Base-by-base conservation (phyloP, 1,284 basidiomycete species). In the Pisolithus thermaeus region DNA sequence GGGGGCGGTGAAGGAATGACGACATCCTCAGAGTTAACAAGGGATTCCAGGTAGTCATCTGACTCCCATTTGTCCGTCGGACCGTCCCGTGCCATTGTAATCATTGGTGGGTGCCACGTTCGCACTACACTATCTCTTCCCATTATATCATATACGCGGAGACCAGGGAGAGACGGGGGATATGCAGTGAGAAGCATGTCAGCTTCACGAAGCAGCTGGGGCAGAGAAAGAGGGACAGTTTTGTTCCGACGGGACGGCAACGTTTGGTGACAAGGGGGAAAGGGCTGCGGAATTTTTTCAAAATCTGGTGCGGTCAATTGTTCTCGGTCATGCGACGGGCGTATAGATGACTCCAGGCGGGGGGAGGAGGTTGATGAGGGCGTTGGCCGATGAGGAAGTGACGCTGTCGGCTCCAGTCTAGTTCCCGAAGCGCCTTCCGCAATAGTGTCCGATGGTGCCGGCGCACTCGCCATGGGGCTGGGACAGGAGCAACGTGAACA, bases 31-130 rank as follows among this genome's bases (percentile, higher is more conserved):
- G 80, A 78, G 36, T 72, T 62, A 25, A 83, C 80, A 71, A 88
- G 81, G 7, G 70, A 67, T 65, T 88, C 87, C 7, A 84, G 79
- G 46, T 76, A 79, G 54, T 78, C 73, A 56, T 84, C 83, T 0
- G 62, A 58, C 0, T 52, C 47, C 28, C 18, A 45, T 52, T 50
- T 56, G 61, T 42, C 56, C 52, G 20, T 20, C 7, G 44, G 8
- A 47, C 51, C 23, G 43, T 23, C 22, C 32, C 28, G 18, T 5
- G 11, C n/a, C 9, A 46, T 45, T 14, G 52, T 22, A 16, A 56
- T 56, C n/a, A 63, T 51, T 1, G 55, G 48, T 23, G 59, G 54
- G 25, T 46, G 53, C 64, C 64, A 66, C 7, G 67, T 69, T 46
- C 57, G 70, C 58, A 78, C 65, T 25, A 67, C 75, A 58, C 78